A percentile compares a stretch with the other conserved stretches of the same genome.
phyloP scores from a whole-genome alignment of 345 rosid species.

The Conringia planisiliqua region DNA sequence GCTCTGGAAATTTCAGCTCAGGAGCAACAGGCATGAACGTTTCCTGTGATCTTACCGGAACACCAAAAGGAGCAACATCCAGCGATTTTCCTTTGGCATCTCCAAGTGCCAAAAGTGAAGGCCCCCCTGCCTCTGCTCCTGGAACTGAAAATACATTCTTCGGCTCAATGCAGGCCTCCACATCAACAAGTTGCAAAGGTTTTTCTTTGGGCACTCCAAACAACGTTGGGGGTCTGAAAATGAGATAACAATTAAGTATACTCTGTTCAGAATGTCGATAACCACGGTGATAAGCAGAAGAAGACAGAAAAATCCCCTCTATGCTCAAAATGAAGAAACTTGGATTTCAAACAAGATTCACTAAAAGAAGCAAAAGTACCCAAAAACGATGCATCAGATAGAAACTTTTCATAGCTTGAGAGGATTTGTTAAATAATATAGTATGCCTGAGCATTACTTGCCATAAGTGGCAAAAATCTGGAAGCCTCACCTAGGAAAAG shows the following conservation, averaged over 20 bases:
- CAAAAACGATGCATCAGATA: background rate
- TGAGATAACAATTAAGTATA: background rate
- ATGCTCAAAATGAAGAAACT: background rate
- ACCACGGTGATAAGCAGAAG: constrained; percentile 7
- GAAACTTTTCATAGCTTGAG: background rate
- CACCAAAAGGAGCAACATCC: constrained; percentile 28
- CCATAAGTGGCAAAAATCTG: background rate
- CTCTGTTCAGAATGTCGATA: background rate
- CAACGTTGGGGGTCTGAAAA: constrained; percentile 77
- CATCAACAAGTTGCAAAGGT: constrained; percentile 46
- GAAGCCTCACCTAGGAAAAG: constrained; percentile 2
- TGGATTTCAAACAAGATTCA: background rate
- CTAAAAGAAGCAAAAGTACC: constrained; percentile 1
- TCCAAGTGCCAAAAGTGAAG: constrained; percentile 26
- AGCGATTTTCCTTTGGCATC: constrained; percentile 21
- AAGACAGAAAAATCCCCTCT: background rate
- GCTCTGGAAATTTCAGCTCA: constrained; percentile 21
- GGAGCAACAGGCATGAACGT: constrained; percentile 20
- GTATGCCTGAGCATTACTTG: background rate
- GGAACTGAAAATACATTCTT: constrained; percentile 47
- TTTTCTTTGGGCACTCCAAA: constrained; percentile 82
- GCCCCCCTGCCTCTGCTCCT: constrained; percentile 35
- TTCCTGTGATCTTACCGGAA: constrained; percentile 25
- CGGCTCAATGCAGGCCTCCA: constrained; percentile 61
- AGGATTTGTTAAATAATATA: background rate